Evolutionary conservation across 805 yeast genomes (phyloP).

Genomic region (Candida yuanshanica): DNA sequence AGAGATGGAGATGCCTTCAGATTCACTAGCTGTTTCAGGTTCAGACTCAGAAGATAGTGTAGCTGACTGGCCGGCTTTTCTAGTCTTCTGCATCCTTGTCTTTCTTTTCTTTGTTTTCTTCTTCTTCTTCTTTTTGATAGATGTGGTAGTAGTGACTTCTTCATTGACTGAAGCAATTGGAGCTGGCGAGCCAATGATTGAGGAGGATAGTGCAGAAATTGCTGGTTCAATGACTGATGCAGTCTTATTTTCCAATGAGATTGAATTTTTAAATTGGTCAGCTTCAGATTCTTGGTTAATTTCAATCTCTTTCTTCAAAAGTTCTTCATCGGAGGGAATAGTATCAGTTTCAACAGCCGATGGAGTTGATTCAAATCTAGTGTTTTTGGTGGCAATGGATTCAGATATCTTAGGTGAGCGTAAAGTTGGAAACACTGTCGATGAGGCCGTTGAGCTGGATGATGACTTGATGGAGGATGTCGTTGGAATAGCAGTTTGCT

Average conservation of each 20-base stretch:
- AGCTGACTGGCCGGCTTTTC: not conserved
- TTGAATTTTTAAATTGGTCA: not conserved
- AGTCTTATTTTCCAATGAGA: not conserved
- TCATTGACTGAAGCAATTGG: not conserved
- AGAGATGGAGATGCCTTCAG: not conserved
- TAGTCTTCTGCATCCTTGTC: constrained; percentile 5
- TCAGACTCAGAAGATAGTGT: not conserved
- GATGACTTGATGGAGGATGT: not conserved
- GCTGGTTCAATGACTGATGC: not conserved
- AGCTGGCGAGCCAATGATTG: not conserved
- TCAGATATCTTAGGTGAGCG: not conserved
- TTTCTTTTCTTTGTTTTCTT: constrained; percentile 9
- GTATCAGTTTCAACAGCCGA: constrained; percentile 6
- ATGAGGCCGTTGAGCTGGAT: not conserved
- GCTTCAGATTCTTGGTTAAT: not conserved
- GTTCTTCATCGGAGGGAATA: constrained; percentile 1
- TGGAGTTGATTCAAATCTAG: not conserved
- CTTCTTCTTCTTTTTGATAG: constrained; percentile 1
- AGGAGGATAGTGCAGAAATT: not conserved
- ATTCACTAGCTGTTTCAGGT: not conserved
- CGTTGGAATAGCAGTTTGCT: too few species aligned
- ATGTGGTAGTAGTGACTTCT: not conserved
- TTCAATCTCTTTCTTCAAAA: not conserved
- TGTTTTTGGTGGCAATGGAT: not conserved
- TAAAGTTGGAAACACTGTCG: not conserved